A percentile compares a stretch with the other conserved stretches of the same genome.
phyloP scores from a whole-genome alignment of 2,329 filamentous ascomycete genomes.

The Mycogone perniciosa region DNA sequence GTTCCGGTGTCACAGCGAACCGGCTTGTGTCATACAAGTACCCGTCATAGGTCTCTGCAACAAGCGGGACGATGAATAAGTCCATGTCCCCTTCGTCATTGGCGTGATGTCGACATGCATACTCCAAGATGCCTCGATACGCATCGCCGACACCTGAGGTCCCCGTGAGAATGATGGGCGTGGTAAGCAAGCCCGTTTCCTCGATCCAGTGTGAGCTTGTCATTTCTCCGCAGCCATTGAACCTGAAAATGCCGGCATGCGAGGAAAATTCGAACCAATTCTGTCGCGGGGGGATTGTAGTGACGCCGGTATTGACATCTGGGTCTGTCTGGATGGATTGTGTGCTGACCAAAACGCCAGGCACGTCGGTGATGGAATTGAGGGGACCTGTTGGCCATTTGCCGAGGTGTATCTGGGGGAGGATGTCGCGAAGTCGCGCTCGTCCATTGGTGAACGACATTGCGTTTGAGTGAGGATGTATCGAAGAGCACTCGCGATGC shows the following conservation, averaged over 20 bases:
- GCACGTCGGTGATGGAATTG: constrained; percentile 47
- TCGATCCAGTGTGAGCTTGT: constrained; percentile 56
- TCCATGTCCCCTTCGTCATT: constrained; percentile 39
- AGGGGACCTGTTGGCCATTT: constrained; percentile 37
- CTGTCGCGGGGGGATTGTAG: constrained; percentile 40
- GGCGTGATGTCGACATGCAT: constrained; percentile 41
- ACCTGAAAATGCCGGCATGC: constrained; percentile 49
- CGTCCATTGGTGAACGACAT: too few species aligned
- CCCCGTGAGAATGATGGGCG: constrained; percentile 55
- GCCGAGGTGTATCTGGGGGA: constrained; percentile 39
- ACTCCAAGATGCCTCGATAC: constrained; percentile 53
- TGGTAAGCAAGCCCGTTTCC: constrained; percentile 53
- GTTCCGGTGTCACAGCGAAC: constrained; percentile 47
- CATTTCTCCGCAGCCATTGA: constrained; percentile 59
- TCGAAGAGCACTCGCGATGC: too few species aligned
- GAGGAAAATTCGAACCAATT: constrained; percentile 40
- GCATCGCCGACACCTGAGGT: constrained; percentile 51
- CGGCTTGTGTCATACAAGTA: constrained; percentile 51
- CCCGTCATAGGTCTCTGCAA: constrained; percentile 59
- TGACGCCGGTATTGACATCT: constrained; percentile 43
- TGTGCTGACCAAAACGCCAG: constrained; percentile 41
- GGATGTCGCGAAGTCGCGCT: constrained; percentile 32
- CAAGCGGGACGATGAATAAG: constrained; percentile 51
- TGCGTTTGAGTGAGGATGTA: too few species aligned
- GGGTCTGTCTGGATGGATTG: constrained; percentile 34